These are phyloP conservation scores for Tuber indicum DNA, from an alignment of 495 filamentous ascomycete genomes.

Conservation along the genomic window DNA sequence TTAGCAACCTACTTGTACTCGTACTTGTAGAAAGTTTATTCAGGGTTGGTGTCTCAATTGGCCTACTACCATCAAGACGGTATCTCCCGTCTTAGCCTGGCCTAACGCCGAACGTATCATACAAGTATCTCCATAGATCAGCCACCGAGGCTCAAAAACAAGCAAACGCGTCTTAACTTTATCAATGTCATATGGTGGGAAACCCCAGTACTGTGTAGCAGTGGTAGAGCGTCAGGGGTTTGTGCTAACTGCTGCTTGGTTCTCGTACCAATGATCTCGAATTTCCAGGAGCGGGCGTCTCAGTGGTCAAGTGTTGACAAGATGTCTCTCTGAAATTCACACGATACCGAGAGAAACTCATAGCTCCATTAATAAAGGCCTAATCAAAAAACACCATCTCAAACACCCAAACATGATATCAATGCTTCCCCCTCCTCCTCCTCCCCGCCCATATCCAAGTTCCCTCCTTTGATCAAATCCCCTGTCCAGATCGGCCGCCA, in stretches of 20 bases:
- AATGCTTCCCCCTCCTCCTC: background rate
- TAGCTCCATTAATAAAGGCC: background rate
- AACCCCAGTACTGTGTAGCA: background rate
- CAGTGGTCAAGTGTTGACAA: background rate
- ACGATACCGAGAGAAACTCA: background rate
- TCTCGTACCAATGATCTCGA: background rate
- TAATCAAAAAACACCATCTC: background rate
- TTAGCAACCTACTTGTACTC: background rate
- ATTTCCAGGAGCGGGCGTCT: background rate
- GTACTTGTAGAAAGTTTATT: background rate
- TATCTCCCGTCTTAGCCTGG: background rate
- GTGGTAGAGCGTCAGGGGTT: no score
- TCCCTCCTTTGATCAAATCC: background rate
- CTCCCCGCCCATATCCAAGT: background rate
- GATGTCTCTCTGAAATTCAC: background rate
- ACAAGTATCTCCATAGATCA: background rate
- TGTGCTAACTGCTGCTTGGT: background rate
- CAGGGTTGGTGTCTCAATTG: background rate
- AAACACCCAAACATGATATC: constrained; percentile 4
- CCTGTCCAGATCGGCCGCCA: background rate
- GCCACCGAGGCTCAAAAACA: background rate
- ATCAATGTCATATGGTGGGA: background rate
- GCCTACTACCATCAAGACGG: background rate
- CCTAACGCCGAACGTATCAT: background rate
- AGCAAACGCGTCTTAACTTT: background rate